Base-by-base conservation (phyloP, 1,284 basidiomycete genomes). In the Cryptococcus floricola region DNA sequence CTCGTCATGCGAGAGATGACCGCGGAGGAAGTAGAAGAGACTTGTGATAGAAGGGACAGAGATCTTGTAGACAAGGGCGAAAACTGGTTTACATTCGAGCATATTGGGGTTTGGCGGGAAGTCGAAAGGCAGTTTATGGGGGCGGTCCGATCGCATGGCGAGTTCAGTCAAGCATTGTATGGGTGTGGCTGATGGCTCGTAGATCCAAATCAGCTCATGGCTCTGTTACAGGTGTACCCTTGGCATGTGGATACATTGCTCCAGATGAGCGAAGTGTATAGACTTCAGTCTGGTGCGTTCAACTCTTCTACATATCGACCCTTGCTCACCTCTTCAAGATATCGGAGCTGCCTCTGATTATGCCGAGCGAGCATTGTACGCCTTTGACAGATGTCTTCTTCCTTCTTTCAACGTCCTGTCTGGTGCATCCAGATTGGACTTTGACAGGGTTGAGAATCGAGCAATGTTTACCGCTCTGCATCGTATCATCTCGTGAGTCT, bases 231-330 rank as follows among this genome's bases (percentile, higher is more conserved):
- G 48, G 76, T 78, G 4, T 76, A 78, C 56, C 80, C 80, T 0
- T 96, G 91, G 83, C 93, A 96, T 66, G 88, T 87, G 1, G 93
- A 97, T 73, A 94, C 92, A 0, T 80, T 94, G 0, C 80, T 96
- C 2, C 92, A 96, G 68, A 80, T 95, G 25, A 86, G 88, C 41
- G 80, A 79, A 49, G 75, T 93, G 2, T 89, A 86, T 69, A 82
- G 87, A 39, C 87, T 93, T 70, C 83, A 89, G 65, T 89, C 91
- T 80, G 89, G 89, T 89, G 46, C 34, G 31, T 52, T 19, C 19
- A 37, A 4, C 19, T 27, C 8, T 18, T 25, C 49, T 19, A 18
- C 28, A 46, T 9, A 14, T 23, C 14, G n/a, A 16, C 14, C 25
- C 19, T 9, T 8, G 14, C n/a, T 14, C 42, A 52, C 37, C 42